Evolutionary conservation across 306 rosid species (phyloP).

Genomic region (Lathyrus sativus): DNA sequence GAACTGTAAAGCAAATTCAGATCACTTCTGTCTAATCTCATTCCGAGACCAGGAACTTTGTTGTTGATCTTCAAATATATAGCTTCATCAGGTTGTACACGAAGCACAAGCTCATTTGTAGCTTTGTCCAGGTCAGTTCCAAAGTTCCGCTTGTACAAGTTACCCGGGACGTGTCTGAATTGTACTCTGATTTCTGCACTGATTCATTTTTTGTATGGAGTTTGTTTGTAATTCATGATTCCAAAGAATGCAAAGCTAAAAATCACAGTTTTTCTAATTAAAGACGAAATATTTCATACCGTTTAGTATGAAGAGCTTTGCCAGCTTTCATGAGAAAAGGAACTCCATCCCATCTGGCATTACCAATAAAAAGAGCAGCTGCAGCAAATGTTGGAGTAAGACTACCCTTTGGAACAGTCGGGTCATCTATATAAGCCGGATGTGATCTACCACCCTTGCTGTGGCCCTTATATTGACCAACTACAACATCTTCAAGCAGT

Average conservation of each 20-base stretch:
- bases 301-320: constrained; percentile 90
- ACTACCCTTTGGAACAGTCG: constrained; percentile 80
- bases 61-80: constrained; percentile 95
- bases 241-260: constrained; percentile 27
- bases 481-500: constrained; percentile 78
- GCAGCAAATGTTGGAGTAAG: constrained; percentile 98
- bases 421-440: constrained; percentile 79
- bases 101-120: constrained; percentile 92
- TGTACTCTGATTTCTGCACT: constrained; percentile 99
- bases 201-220: constrained; percentile 41
- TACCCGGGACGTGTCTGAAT: constrained; percentile 95
- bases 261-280: neutral
- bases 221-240: constrained; percentile 23
- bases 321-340: constrained; percentile 99
- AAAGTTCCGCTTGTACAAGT: constrained; percentile 81
- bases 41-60: constrained; percentile 96
- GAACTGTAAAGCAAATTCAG: constrained; percentile 82
- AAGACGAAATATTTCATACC: constrained; percentile 46
- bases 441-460: constrained; percentile 69
- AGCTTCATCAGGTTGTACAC: constrained; percentile 98
- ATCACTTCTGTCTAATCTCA: constrained; percentile 93
- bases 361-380: constrained; percentile 83
- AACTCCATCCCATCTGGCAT: constrained; percentile 99
- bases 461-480: constrained; percentile 95
- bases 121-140: constrained; percentile 94